Base-by-base conservation (phyloP, 345 rosid genomes). In the Barbarea vulgaris region DNA sequence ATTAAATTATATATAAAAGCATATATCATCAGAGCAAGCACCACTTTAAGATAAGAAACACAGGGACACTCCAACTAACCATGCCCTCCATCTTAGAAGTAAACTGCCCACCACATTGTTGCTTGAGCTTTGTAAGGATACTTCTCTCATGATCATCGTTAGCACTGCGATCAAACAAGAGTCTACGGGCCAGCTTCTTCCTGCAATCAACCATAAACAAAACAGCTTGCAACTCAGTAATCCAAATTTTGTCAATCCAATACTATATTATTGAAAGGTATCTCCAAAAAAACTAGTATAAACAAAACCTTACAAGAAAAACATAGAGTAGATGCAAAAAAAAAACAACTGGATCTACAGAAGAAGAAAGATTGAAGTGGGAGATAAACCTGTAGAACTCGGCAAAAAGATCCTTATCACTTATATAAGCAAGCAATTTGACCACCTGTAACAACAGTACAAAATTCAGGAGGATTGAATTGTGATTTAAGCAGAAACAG, bases 341-440 rank as follows among this genome's bases (percentile, higher is more conserved):
- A 15, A 31, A 1, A 25, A 25, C 2, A 25, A 31, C 15, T n/a
- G 1, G 36, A 64, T 55, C 17, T 0, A 2, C n/a, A 9, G 6
- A 65, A 7, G 48, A 12, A 27, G 9, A 28, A 71, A 50, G 34
- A 18, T 18, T 8, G 17, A 34, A 57, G 10, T 57, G 37, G 15
- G 64, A 67, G 42, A 72, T 4, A 52, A 25, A 89, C 97, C 96
- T 83, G 72, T 90, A 90, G 66, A 90, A 92, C 74, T 92, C 97
- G 0, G 93, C 97, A 69, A 87, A 92, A 57, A 92, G 87, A 71
- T 92, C 97, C 79, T 92, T 92, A 69, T 92, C 96, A 47, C 91
- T 85, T 34, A 87, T 87, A 60, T 90, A 90, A 1, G 90, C 96
- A 69, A 92, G 96, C 82, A 93, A 80, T 83, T 90, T 93, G 59